phyloP scores from a whole-genome alignment of 805 yeast species.

The Ogataea pignaliae region DNA sequence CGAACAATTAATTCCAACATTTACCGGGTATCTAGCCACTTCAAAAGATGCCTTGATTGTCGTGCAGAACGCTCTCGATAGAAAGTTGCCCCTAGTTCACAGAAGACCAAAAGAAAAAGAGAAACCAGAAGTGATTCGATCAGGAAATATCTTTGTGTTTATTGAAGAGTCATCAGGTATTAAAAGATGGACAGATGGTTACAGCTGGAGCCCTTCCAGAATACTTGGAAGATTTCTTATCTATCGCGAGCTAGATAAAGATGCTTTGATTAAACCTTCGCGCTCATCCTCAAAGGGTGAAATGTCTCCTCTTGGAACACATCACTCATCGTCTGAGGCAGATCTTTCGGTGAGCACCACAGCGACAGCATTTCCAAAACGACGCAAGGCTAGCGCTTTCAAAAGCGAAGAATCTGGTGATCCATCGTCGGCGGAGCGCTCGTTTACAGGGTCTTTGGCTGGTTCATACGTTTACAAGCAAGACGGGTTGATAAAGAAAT shows the following conservation, averaged over 20 bases:
- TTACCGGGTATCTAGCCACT: slow-evolving; percentile 70
- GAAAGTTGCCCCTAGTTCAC: slow-evolving; percentile 55
- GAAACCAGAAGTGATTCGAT: slow-evolving; percentile 55
- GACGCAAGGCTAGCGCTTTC: slow-evolving; percentile 1
- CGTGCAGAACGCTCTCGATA: slow-evolving; percentile 72
- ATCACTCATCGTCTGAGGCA: not conserved
- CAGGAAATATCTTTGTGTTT: slow-evolving; percentile 83
- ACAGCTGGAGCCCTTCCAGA: slow-evolving; percentile 88
- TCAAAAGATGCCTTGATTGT: slow-evolving; percentile 80
- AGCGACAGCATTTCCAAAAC: not conserved
- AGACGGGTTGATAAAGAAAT: slow-evolving; percentile 77
- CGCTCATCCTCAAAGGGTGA: slow-evolving; percentile 15
- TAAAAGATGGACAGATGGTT: slow-evolving; percentile 96
- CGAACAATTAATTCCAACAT: slow-evolving; percentile 44
- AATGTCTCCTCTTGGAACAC: not conserved
- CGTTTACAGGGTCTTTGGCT: slow-evolving; percentile 52
- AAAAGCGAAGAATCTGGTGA: not conserved
- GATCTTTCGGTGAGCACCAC: not conserved
- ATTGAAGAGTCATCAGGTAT: slow-evolving; percentile 79
- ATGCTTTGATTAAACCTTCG: slow-evolving; percentile 27
- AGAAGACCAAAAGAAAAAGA: slow-evolving; percentile 84
- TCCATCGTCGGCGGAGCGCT: slow-evolving; percentile 19
- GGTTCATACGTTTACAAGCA: slow-evolving; percentile 62
- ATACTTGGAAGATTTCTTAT: slow-evolving; percentile 81
- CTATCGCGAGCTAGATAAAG: slow-evolving; percentile 62